Percentiles rank a stretch among this genome's conserved stretches.
phyloP scores from a whole-genome alignment of 2,329 filamentous ascomycete species.

The Conoideocrella luteorostrata region DNA sequence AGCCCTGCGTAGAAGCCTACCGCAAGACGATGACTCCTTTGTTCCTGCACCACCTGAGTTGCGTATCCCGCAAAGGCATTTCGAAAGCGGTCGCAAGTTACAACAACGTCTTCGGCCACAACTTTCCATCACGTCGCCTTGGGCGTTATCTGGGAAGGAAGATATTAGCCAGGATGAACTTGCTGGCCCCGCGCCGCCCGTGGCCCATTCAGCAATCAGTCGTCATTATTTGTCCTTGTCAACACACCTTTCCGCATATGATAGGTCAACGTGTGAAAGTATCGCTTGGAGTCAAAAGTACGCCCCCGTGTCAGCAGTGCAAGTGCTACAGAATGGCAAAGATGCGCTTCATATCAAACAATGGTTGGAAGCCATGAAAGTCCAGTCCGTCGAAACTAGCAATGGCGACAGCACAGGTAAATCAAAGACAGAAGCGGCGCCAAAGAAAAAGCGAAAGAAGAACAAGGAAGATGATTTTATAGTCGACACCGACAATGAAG shows the following conservation, averaged over 20 bases:
- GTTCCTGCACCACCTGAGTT: conserved; percentile 40
- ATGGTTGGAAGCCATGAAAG: conserved; percentile 72
- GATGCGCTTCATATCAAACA: conserved; percentile 68
- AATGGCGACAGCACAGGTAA: conserved; percentile 27
- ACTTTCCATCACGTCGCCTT: conserved; percentile 27
- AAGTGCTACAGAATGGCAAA: conserved; percentile 68
- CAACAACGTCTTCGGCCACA: conserved; percentile 42
- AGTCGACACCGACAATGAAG: conserved; percentile 71
- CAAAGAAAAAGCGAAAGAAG: conserved; percentile 61
- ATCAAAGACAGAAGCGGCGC: conserved; percentile 19
- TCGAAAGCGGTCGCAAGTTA: conserved; percentile 51
- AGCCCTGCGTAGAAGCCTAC: conserved; percentile 21
- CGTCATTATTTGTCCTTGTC: conserved; percentile 55
- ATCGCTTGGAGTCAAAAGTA: conserved; percentile 80
- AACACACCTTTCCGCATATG: conserved; percentile 67
- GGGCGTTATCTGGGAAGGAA: conserved; percentile 9
- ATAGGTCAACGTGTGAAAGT: conserved; percentile 68
- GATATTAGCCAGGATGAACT: conserved; percentile 31
- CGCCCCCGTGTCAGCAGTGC: conserved; percentile 58
- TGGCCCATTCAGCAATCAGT: conserved; percentile 51
- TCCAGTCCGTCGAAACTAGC: conserved; percentile 68
- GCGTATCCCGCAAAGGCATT: conserved; percentile 47
- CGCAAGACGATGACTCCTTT: conserved; percentile 31
- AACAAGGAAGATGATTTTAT: conserved; percentile 77
- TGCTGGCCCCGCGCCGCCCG: conserved; percentile 11